Conservation (phyloP, 1,284 basidiomycete species). For the Boletus smithii region DNA sequence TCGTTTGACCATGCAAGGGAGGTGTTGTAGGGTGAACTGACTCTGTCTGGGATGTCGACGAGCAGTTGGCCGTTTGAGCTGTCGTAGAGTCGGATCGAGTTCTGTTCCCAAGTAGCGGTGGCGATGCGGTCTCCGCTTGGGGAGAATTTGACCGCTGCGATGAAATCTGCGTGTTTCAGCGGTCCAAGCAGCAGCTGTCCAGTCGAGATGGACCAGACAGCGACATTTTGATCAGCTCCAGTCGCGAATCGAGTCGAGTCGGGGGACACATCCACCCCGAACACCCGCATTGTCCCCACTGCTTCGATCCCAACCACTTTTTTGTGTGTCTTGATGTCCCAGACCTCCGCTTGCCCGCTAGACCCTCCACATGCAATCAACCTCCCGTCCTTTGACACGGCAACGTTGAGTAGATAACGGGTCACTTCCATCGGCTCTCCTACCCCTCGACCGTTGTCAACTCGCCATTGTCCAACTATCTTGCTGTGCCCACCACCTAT, state of each 20-base stretch:
- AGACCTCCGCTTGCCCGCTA: constrained; percentile 7
- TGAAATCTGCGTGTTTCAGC: neutral
- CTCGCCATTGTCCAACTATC: constrained; percentile 4
- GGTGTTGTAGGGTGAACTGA: constrained; percentile 8
- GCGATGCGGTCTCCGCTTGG: constrained; percentile 7
- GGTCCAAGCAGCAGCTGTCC: constrained; percentile 2
- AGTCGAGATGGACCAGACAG: constrained; percentile 1
- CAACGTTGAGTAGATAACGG: constrained; percentile 1
- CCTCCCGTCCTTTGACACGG: constrained; percentile 11
- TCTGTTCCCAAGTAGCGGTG: constrained; percentile 3
- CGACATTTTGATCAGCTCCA: neutral
- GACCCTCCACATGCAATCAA: constrained; percentile 4
- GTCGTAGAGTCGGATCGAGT: constrained; percentile 8
- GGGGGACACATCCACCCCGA: constrained; percentile 3
- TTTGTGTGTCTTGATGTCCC: constrained; percentile 8
- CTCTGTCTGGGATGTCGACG: constrained; percentile 6
- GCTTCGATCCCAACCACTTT: neutral
- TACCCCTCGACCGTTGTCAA: neutral
- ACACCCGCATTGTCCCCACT: neutral
- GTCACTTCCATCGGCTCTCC: constrained; percentile 2
- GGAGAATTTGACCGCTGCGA: constrained; percentile 6
- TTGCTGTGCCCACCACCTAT: constrained; percentile 6
- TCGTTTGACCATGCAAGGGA: constrained; percentile 4
- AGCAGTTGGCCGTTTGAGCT: constrained; percentile 1
- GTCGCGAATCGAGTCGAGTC: constrained; percentile 5